Base-by-base conservation (phyloP, 257 asterid genomes). In the Nicotiana obtusifolia region DNA sequence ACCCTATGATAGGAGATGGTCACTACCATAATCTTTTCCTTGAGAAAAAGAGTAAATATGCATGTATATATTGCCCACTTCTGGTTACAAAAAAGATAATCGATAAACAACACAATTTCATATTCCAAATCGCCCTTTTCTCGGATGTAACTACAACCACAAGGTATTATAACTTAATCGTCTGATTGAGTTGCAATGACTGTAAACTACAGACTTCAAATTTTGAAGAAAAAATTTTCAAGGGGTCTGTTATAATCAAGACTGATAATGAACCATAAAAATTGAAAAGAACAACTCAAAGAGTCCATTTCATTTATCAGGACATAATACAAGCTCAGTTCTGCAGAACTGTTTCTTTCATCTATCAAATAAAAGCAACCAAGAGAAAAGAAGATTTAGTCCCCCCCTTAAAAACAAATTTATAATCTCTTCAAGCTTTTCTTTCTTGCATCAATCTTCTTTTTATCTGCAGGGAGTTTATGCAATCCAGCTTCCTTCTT, bases 401-500 rank as follows among this genome's bases (percentile, higher is more conserved):
- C 86, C 80, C 53, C 7, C 57, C 76, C 14, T 13, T 10, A 28
- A 20, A 20, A 56, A 67, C 78, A 80, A 65, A 61, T 89, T 35
- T 86, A 93, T 85, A 90, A 87, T 91, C 99, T 93, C 91, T 92
- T 92, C 89, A 95, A 88, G 88, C 97, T 93, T 83, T 90, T 94
- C 92, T 95, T 95, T 82, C 98, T 90, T 3, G 97, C 98, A 85
- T 95, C 99, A 28, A 93, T 88, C 93, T 92, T 95, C 94, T 89
- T 95, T 77, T 91, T 94, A 88, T 91, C 99, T 2, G 88, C 88
- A 0, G 91, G 90, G 82, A 83, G 91, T 87, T 91, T 95, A 3
- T 85, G 81, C 86, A 86, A 47, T 47, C 88, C 90, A 3, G 77
- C 88, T 66, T 91, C 98, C 90, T 91, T 92, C 94, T 91, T 94